These are phyloP conservation scores for Musa balbisiana DNA, from an alignment of 202 grass and related monocot species.

Conservation along the genomic window DNA sequence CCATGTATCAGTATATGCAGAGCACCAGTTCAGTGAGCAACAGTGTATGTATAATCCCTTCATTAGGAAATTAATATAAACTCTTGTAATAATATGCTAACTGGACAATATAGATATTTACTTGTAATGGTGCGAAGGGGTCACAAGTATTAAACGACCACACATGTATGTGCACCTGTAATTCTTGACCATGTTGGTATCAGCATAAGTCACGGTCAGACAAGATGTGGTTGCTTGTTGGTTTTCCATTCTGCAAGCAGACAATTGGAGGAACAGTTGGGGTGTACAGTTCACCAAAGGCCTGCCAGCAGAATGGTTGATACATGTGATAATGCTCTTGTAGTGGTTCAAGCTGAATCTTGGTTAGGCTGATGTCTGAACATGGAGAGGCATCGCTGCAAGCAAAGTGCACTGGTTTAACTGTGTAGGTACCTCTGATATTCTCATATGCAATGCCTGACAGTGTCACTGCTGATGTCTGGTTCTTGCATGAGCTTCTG, in stretches of 20 bases:
- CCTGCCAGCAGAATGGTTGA: conserved; percentile 84
- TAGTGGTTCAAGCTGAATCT: conserved; percentile 60
- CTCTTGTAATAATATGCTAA: not conserved
- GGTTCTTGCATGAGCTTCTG: conserved; percentile 57
- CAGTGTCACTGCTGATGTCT: conserved; percentile 74
- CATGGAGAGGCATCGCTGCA: conserved; percentile 87
- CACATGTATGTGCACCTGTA: conserved; percentile 36
- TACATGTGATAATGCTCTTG: conserved; percentile 80
- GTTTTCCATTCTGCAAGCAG: conserved; percentile 90
- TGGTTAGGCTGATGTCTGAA: conserved; percentile 81
- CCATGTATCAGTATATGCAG: too few relatives aligned
- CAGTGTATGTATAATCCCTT: too few relatives aligned
- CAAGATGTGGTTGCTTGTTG: conserved; percentile 66
- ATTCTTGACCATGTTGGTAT: conserved; percentile 33
- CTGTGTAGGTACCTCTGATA: conserved; percentile 82
- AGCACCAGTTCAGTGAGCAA: too few relatives aligned
- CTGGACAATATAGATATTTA: conserved; percentile 30
- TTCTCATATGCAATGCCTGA: conserved; percentile 88
- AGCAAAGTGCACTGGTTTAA: conserved; percentile 86
- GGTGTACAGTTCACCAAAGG: conserved; percentile 78
- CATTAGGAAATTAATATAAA: too few relatives aligned
- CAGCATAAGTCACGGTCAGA: conserved; percentile 76
- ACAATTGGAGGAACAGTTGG: conserved; percentile 60
- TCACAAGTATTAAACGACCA: conserved; percentile 53
- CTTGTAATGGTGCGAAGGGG: conserved; percentile 58